Percentiles rank a stretch among this genome's conserved stretches.
Evolutionary conservation across 805 yeast genomes (phyloP).

Genomic region (Clavispora phyllophila): DNA sequence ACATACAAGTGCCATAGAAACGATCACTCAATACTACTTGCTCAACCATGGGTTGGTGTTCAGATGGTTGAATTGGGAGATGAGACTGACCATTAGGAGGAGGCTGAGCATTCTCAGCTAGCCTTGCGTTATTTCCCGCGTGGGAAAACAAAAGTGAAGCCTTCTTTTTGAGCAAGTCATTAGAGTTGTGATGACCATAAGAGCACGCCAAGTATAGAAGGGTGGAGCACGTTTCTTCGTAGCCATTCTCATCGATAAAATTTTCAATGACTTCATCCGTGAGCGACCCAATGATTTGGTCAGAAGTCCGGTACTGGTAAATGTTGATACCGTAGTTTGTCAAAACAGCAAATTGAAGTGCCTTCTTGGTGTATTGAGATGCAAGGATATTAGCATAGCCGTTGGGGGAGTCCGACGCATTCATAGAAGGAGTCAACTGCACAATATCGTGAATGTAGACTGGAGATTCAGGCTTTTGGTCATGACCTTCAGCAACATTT

Average conservation of each 20-base stretch:
- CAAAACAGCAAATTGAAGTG: constrained; percentile 73
- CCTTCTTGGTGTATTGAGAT: constrained; percentile 67
- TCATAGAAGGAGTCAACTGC: constrained; percentile 63
- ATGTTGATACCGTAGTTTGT: constrained; percentile 75
- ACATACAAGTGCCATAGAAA: constrained; percentile 79
- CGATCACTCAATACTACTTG: constrained; percentile 88
- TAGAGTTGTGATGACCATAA: constrained; percentile 50
- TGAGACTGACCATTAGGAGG: constrained; percentile 13
- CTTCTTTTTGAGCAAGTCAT: constrained; percentile 36
- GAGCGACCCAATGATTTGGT: constrained; percentile 64
- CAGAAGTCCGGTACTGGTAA: constrained; percentile 76
- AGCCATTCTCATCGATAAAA: constrained; percentile 75
- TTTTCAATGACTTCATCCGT: constrained; percentile 62
- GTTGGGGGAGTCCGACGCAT: constrained; percentile 67
- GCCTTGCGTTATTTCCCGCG: constrained; percentile 49
- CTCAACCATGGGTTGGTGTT: constrained; percentile 44
- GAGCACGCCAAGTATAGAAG: constrained; percentile 82
- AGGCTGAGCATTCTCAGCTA: constrained; percentile 18
- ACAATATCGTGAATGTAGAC: constrained; percentile 63
- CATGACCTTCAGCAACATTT: constrained; percentile 14
- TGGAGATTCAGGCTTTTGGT: constrained; percentile 9
- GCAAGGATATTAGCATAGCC: constrained; percentile 87
- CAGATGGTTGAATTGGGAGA: constrained; percentile 14
- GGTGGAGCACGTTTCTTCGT: constrained; percentile 85
- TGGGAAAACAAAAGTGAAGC: constrained; percentile 49